Evolutionary conservation across 2,329 filamentous ascomycete species (phyloP).

Genomic region (Penicillium thymicola): DNA sequence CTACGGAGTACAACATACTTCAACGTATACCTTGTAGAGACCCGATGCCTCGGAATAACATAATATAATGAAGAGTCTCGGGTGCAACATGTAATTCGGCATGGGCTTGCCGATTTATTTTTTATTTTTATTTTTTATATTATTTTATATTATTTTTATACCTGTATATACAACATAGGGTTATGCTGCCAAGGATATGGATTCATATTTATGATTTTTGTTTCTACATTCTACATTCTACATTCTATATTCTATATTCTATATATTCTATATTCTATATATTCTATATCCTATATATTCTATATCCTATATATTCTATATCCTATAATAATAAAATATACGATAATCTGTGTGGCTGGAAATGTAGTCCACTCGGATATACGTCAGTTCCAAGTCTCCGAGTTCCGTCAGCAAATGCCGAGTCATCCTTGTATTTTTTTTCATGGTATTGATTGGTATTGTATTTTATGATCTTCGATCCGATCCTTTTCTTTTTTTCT

Average conservation of each 20-base stretch:
- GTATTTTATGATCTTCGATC: background rate
- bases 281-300: too few relatives aligned
- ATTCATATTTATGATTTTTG: background rate
- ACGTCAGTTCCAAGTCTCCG: constrained; percentile 18
- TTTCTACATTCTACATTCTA: background rate
- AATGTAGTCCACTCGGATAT: constrained; percentile 19
- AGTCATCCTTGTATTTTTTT: constrained; percentile 10
- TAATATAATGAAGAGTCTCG: background rate
- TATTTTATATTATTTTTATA: background rate
- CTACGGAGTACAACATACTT: too few relatives aligned
- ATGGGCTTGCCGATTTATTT: background rate
- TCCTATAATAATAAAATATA: background rate
- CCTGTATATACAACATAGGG: too few relatives aligned
- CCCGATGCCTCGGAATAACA: background rate
- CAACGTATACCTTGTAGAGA: too few relatives aligned
- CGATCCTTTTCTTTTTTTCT: background rate
- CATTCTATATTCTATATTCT: too few relatives aligned
- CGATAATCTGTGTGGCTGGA: constrained; percentile 5
- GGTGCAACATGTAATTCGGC: background rate
- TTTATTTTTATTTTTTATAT: background rate
- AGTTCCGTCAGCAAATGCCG: constrained; percentile 21
- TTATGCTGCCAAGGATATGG: background rate
- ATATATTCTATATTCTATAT: too few relatives aligned
- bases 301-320: background rate
- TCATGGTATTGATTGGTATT: background rate